A percentile compares a stretch with the other conserved stretches of the same genome.
These are phyloP conservation scores for Pythium volutum DNA, from an alignment of 352 stramenopile species.

Conservation along the genomic window DNA sequence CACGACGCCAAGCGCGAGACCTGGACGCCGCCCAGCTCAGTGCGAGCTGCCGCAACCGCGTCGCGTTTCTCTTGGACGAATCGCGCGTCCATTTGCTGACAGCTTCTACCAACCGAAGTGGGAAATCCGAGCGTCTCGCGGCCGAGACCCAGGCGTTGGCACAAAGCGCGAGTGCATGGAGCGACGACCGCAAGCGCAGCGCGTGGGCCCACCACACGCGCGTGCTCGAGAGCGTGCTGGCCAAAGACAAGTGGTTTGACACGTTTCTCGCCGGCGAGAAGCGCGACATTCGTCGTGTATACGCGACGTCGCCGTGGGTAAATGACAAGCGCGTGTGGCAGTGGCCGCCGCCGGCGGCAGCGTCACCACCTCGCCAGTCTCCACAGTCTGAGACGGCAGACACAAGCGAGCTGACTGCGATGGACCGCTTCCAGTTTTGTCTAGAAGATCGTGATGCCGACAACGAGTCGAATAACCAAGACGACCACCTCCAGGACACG, in stretches of 20 bases:
- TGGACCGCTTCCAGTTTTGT: conserved; percentile 44
- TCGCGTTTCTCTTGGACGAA: conserved; percentile 32
- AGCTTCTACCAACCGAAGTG: neutral
- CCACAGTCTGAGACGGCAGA: too few relatives aligned
- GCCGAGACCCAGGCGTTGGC: conserved; percentile 11
- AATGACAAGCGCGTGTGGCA: conserved; percentile 45
- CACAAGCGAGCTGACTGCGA: conserved; percentile 6
- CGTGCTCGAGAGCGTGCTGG: conserved; percentile 30
- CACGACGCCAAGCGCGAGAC: conserved; percentile 17
- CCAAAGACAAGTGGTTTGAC: conserved; percentile 47
- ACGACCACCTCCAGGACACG: neutral
- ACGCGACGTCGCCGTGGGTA: conserved; percentile 43
- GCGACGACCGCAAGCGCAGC: conserved; percentile 18
- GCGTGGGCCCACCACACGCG: conserved; percentile 43
- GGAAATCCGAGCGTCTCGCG: neutral
- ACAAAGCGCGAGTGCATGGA: conserved; percentile 10
- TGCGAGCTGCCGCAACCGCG: conserved; percentile 42
- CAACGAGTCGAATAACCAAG: conserved; percentile 5
- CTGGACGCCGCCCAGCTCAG: conserved; percentile 26
- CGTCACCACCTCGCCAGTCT: neutral
- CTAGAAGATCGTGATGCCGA: conserved; percentile 15
- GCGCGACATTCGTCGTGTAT: conserved; percentile 44
- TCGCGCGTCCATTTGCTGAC: neutral
- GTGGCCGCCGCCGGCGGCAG: conserved; percentile 28
- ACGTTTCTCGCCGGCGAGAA: conserved; percentile 42